Base-by-base conservation (phyloP, 2,329 filamentous ascomycete species). In the Celoporthe dispersa region DNA sequence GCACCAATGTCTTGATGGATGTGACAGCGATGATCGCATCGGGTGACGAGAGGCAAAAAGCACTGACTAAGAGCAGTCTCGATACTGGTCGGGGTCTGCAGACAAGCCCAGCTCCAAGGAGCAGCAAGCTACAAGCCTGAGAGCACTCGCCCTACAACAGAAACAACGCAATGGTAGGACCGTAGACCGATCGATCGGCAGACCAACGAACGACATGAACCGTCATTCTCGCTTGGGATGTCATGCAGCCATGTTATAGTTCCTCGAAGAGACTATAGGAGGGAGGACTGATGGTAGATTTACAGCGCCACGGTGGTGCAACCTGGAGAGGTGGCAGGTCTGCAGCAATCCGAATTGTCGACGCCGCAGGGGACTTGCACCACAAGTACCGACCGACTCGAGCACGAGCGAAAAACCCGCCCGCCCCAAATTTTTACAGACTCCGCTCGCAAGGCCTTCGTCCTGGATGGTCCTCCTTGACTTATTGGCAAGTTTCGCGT, bases 381-480 rank as follows among this genome's bases (percentile, higher is more conserved):
- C 55, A 14, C 64, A 67, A 55, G 70, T 70, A 70, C 68, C 65
- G 48, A 44, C 41, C 64, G 55, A 59, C 48, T 69, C 33, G 28
- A 64, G 62, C 68, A 61, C 63, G 64, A 70, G 68, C 68, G 64
- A 70, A 68, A 63, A 65, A 66, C 64, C 68, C 70, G 70, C 68
- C 64, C 68, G 64, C 65, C 65, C 68, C 65, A 70, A 71, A 68
- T 62, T 70, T 63, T 70, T 70, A 61, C 68, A 60, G 70, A 66
- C 70, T 71, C 70, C 70, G 70, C 70, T 71, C 70, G 16, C 62
- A 48, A 55, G 51, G 53, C 64, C 65, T 61, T 69, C 68, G 60
- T 66, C 55, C 35, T 70, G 60, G 64, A 41, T 64, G 60, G 53
- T 63, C 60, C 60, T 44, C 51, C 51, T 48, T 64, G 53, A 55